Evolutionary conservation across 2,329 filamentous ascomycete genomes (phyloP).

Genomic region (Ceratocystis cacaofunesta): DNA sequence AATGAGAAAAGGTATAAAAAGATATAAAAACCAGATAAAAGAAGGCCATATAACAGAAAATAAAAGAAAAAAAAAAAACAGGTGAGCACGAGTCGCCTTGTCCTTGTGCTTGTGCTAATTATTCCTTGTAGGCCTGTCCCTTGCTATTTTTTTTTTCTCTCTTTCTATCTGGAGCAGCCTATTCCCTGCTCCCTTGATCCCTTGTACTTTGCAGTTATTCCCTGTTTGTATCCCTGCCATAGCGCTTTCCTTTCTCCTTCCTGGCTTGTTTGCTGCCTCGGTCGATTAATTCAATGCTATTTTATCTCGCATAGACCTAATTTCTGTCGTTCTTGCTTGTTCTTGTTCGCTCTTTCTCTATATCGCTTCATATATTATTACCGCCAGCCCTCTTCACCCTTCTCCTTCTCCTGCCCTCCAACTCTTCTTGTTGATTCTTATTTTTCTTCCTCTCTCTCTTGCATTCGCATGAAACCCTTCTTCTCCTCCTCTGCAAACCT

Average conservation of each 20-base stretch:
- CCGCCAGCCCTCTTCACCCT: neutral
- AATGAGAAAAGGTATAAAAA: neutral
- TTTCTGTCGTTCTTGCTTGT: neutral
- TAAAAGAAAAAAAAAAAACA: no score
- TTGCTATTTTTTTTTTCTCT: no score
- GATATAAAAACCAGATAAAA: neutral
- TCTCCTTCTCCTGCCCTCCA: neutral
- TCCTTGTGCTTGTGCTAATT: no score
- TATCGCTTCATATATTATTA: conserved; percentile 5
- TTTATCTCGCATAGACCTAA: neutral
- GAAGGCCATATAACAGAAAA: neutral
- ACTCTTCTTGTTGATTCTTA: neutral
- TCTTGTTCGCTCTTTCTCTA: neutral
- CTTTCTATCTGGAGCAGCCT: neutral
- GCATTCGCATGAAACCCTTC: neutral
- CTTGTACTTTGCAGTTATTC: neutral
- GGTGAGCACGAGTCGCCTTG: no score
- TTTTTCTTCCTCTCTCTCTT: neutral
- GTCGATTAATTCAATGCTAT: neutral
- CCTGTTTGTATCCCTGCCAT: conserved; percentile 2
- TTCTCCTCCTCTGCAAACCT: neutral
- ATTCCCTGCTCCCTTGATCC: neutral
- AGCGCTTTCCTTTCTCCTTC: neutral
- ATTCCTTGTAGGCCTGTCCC: neutral
- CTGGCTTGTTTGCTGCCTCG: neutral